Conservation (phyloP, 768 basidiomycete genomes). For the Pleurotus giganteus region DNA sequence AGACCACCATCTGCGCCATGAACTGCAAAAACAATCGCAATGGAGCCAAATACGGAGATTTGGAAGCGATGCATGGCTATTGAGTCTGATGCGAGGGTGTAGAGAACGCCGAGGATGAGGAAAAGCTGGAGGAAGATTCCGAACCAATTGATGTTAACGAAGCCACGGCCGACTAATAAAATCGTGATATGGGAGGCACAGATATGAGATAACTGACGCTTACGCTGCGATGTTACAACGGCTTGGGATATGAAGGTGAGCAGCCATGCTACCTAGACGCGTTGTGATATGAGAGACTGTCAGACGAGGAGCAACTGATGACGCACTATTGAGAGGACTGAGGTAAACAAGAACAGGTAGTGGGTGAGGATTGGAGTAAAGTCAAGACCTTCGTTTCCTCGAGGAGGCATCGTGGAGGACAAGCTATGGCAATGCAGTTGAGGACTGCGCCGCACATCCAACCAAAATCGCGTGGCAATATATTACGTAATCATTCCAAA, state of each 20-base stretch:
- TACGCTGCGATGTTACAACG: conserved; percentile 57
- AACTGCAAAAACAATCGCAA: conserved; percentile 88
- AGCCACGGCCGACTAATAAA: conserved; percentile 35
- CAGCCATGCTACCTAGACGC: conserved; percentile 64
- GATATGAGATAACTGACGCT: conserved; percentile 11
- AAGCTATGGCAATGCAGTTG: conserved; percentile 4
- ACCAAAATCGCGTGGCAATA: conserved; percentile 1
- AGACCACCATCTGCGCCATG: conserved; percentile 67
- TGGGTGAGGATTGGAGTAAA: conserved; percentile 89
- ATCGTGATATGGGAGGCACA: conserved; percentile 10
- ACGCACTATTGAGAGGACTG: conserved; percentile 75
- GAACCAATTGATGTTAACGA: conserved; percentile 76
- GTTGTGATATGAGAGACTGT: conserved; percentile 24
- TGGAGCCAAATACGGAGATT: conserved; percentile 84
- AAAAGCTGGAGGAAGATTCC: conserved; percentile 75
- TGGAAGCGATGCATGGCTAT: conserved; percentile 92
- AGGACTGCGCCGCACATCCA: background rate
- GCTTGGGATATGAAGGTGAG: conserved; percentile 76
- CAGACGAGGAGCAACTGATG: conserved; percentile 8
- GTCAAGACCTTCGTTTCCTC: conserved; percentile 68
- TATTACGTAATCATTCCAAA: conserved; percentile 9
- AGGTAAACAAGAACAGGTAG: conserved; percentile 88
- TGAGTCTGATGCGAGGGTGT: conserved; percentile 82
- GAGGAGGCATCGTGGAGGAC: conserved; percentile 44
- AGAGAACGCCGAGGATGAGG: conserved; percentile 69